Conservation (phyloP, 768 basidiomycete genomes). For the Amanita rubescens region DNA sequence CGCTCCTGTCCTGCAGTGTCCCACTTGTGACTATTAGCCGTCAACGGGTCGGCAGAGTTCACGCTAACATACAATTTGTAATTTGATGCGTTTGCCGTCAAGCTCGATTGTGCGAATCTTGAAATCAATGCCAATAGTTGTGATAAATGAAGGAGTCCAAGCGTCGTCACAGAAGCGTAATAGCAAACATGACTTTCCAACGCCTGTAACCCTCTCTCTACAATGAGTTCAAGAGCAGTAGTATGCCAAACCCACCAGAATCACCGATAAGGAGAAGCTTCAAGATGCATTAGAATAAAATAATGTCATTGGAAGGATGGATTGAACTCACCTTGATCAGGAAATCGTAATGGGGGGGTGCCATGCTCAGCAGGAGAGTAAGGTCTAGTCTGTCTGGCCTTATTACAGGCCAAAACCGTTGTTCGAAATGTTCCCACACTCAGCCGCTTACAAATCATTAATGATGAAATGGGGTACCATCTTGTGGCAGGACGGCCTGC, state of each 20-base stretch:
- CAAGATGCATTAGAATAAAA: slow-evolving; percentile 6
- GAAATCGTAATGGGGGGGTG: slow-evolving; percentile 95
- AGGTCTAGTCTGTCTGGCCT: too few relatives aligned
- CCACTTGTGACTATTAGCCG: slow-evolving; percentile 56
- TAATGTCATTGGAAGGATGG: neutral
- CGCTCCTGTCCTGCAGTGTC: slow-evolving; percentile 99
- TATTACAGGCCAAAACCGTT: too few relatives aligned
- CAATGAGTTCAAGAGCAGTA: neutral
- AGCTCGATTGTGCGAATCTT: slow-evolving; percentile 99
- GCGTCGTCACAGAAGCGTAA: slow-evolving; percentile 98
- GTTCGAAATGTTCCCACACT: too few relatives aligned
- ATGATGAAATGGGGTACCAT: too few relatives aligned
- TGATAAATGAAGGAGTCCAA: slow-evolving; percentile 99
- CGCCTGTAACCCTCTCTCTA: slow-evolving; percentile 41
- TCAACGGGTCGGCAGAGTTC: neutral
- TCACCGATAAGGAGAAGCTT: slow-evolving; percentile 94
- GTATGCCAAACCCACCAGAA: slow-evolving; percentile 53
- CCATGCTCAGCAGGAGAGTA: slow-evolving; percentile 44
- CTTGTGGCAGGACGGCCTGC: too few relatives aligned
- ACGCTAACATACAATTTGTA: slow-evolving; percentile 78
- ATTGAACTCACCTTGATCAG: slow-evolving; percentile 69
- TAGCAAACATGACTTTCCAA: slow-evolving; percentile 94
- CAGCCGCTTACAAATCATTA: too few relatives aligned
- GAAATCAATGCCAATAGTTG: slow-evolving; percentile 99
- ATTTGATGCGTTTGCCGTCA: slow-evolving; percentile 95